Evolutionary conservation across 2,329 filamentous ascomycete genomes (phyloP).

Genomic region (Alternaria sp.): DNA sequence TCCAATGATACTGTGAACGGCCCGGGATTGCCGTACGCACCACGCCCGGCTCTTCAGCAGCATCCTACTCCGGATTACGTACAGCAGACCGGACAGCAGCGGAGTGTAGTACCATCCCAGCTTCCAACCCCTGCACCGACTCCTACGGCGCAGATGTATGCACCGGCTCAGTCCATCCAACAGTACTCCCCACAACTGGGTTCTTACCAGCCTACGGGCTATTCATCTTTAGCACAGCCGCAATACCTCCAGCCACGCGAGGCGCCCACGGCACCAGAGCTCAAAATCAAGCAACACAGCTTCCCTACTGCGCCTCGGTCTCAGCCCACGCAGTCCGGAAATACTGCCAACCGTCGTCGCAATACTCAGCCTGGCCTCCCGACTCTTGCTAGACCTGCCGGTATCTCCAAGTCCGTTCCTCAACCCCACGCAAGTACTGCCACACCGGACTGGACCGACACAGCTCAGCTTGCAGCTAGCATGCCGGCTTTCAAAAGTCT

Average conservation of each 20-base stretch:
- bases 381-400: background rate
- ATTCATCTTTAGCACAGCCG: background rate
- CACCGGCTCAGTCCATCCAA: background rate
- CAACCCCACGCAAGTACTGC: background rate
- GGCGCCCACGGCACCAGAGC: background rate
- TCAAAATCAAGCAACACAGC: background rate
- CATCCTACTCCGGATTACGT: background rate
- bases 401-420: background rate
- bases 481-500: background rate
- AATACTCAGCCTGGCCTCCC: background rate
- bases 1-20: background rate
- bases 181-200: background rate
- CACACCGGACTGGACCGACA: background rate
- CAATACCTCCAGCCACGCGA: background rate
- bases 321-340: background rate
- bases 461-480: background rate
- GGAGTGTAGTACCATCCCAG: background rate
- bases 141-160: background rate
- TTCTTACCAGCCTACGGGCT: background rate
- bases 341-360: background rate
- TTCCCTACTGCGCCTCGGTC: background rate
- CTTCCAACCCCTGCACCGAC: background rate
- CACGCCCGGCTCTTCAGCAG: background rate
- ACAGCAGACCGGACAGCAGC: background rate
- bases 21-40: background rate